Evolutionary conservation across 805 yeast species (phyloP).

Genomic region (Kodamaea fukazawae): DNA sequence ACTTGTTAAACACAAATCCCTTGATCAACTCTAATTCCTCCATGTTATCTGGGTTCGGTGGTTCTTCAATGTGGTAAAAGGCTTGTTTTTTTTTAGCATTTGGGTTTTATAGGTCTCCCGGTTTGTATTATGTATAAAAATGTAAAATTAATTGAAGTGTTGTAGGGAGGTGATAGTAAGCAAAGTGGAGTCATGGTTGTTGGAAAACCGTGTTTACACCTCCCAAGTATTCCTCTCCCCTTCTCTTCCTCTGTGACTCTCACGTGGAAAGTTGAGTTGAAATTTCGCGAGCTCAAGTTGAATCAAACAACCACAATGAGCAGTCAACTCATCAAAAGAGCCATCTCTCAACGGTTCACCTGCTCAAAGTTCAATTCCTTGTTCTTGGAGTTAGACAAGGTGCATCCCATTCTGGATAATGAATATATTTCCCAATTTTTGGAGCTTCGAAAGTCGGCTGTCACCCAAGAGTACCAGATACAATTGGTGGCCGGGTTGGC

Average conservation of each 20-base stretch:
- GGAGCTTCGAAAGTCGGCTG: conserved; percentile 14
- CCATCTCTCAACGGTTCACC: conserved; percentile 20
- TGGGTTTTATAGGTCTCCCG: conserved; percentile 2
- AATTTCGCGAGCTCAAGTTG: too few relatives aligned
- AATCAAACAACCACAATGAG: too few relatives aligned
- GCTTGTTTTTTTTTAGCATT: conserved; percentile 4
- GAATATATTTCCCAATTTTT: conserved; percentile 27
- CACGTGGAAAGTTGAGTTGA: too few relatives aligned
- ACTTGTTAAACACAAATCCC: conserved; percentile 5
- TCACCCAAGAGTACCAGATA: conserved; percentile 12
- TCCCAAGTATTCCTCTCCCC: too few relatives aligned
- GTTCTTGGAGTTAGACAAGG: conserved; percentile 26
- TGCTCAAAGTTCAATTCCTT: conserved; percentile 26
- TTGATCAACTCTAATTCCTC: conserved; percentile 7
- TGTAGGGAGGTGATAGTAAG: not conserved
- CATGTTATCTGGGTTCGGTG: conserved; percentile 15
- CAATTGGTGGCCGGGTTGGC: conserved; percentile 19
- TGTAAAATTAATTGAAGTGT: not conserved
- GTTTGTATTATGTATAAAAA: conserved; percentile 1
- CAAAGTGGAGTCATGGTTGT: not conserved
- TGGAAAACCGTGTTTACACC: too few relatives aligned
- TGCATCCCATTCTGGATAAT: conserved; percentile 17
- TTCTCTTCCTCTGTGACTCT: too few relatives aligned
- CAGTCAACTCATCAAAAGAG: conserved; percentile 19
- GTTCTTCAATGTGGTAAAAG: conserved; percentile 20